Evolutionary conservation across 805 yeast species (phyloP), one percentile per base, ranked within the genome.

Genomic region (Candida sanyiensis): DNA sequence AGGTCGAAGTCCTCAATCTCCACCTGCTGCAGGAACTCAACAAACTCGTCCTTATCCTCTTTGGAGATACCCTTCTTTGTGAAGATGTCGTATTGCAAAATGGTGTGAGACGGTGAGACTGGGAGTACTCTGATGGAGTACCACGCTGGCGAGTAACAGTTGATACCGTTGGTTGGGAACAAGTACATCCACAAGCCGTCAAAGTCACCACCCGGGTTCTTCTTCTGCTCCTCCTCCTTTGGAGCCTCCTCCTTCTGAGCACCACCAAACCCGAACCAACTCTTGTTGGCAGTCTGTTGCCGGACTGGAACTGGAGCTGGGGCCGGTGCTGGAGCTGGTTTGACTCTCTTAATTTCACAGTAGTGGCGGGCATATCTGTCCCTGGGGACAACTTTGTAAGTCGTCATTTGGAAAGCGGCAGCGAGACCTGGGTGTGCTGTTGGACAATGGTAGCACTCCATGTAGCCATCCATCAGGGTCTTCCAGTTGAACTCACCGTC

Each of bases 101-200:
- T 61, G 9, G 83, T 76, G 52, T 68, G 74, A 24, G 66, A 64
- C 16, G 80, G 73, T 25, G 69, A 52, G 15, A 72, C 56, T 23
- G 83, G 83, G 43, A 75, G 60, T 4, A 76, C 81, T 49, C 81
- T 63, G 46, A 76, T 75, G 7, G 78, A 69, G 57, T 76, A 76
- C 77, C 80, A 76, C 8, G 81, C 81, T 49, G 82, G 81, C 0
- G 81, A 75, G 52, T 76, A 76, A 51, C 83, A 76, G 58, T 76
- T 76, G 54, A 76, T 57, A 32, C 82, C 82, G 52, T 74, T 73
- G 34, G 68, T 72, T 40, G 83, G 83, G 64, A 65, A 76, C 43
- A 73, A 58, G 56, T 76, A 76, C 43, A 76, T 70, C 82, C 82
- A 76, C 53, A 76, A 62, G 10, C 81, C 82, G 52, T 76, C 73